A percentile compares a stretch with the other conserved stretches of the same genome.
Evolutionary conservation across 106 monocot species (phyloP).

Genomic region (Iris macrosiphon): DNA sequence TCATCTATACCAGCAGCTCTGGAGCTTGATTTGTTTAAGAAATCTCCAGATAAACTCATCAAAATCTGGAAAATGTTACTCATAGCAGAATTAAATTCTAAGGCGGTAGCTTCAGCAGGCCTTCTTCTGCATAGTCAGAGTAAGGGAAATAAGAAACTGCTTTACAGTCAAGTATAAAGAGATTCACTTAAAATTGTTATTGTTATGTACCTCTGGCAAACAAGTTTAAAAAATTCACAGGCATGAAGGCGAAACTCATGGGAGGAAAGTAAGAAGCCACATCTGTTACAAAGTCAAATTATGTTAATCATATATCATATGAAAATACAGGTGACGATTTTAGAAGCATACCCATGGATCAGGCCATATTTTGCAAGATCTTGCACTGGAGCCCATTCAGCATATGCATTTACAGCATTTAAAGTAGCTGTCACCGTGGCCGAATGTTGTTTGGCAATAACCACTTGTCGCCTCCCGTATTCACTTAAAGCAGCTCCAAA

Average conservation of each 20-base stretch:
- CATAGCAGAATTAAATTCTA: constrained; percentile 83
- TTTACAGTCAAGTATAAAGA: too few species aligned
- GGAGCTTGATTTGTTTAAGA: constrained; percentile 51
- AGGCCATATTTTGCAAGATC: constrained; percentile 84
- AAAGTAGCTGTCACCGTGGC: constrained; percentile 67
- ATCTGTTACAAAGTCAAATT: constrained; percentile 45
- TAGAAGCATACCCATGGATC: constrained; percentile 72
- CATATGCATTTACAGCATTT: constrained; percentile 96
- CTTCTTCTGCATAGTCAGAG: constrained; percentile 58
- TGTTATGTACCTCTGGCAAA: constrained; percentile 85
- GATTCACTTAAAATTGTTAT: too few species aligned
- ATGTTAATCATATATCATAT: background rate
- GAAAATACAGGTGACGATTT: background rate
- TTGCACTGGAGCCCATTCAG: constrained; percentile 93
- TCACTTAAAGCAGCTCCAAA: constrained; percentile 75
- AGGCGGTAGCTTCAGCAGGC: constrained; percentile 50
- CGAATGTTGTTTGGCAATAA: constrained; percentile 64
- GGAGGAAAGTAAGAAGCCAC: constrained; percentile 82
- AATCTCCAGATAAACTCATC: constrained; percentile 65
- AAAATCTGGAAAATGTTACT: constrained; percentile 60
- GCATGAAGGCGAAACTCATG: constrained; percentile 92
- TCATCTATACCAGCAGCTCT: constrained; percentile 52
- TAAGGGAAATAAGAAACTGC: background rate
- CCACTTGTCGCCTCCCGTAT: constrained; percentile 49
- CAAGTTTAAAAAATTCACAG: constrained; percentile 86